Percentiles rank a stretch among this genome's conserved stretches.
Evolutionary conservation across 2,329 filamentous ascomycete genomes (phyloP).

Genomic region (Pseudogymnoascus sp.): DNA sequence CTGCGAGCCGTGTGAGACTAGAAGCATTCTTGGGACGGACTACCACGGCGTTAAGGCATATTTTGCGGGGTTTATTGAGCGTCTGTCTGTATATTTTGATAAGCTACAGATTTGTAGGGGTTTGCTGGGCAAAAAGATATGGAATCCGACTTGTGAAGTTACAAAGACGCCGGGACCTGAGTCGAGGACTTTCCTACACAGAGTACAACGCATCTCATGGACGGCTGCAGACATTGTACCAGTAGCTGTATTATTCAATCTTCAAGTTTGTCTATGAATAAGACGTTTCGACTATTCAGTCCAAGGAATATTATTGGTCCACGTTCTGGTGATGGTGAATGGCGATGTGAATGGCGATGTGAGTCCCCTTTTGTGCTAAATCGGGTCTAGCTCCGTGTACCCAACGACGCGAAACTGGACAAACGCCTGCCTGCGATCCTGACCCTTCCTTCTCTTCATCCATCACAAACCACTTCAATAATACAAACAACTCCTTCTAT

Average conservation of each 20-base stretch:
- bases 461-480: constrained; percentile 11
- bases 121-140: neutral
- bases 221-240: neutral
- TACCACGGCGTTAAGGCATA: constrained; percentile 6
- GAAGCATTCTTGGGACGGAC: neutral
- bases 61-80: constrained; percentile 1
- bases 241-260: constrained; percentile 9
- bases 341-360: neutral
- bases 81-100: neutral
- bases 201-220: neutral
- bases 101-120: neutral
- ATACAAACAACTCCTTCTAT: constrained; percentile 7
- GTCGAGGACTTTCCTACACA: neutral
- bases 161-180: neutral
- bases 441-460: constrained; percentile 11
- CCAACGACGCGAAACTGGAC: constrained; percentile 6
- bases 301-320: neutral
- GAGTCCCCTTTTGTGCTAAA: constrained; percentile 1
- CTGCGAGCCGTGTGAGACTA: neutral
- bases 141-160: neutral
- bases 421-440: neutral
- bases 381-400: neutral
- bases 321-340: neutral
- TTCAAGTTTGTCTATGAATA: neutral
- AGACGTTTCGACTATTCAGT: neutral